Evolutionary conservation across 495 filamentous ascomycete species (phyloP), one percentile per base, ranked within the genome.

Genomic region (Penicillium angulare): DNA sequence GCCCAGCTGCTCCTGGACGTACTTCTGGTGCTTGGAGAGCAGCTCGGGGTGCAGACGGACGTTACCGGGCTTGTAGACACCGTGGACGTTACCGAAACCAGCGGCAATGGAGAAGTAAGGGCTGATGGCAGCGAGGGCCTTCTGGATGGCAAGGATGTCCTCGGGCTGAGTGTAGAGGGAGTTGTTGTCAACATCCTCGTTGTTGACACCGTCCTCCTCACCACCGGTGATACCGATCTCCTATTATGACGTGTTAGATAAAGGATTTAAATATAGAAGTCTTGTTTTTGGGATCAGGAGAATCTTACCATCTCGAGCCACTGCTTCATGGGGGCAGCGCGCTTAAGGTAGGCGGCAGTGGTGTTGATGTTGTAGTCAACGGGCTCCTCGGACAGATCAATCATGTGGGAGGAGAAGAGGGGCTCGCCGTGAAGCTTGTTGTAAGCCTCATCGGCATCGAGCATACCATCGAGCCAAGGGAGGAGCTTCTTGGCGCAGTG

Each of bases 11-110:
- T 91, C 82, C 71, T 87, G 82, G 63, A 96, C 90, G 70, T 87
- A 89, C 55, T 78, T 79, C 77, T 99, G 93, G 82, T 99, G 95
- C 82, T 95, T 93, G 65, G 79, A 79, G 52, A 99, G 85, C 26
- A 97, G 83, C 75, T 95, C 90, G 42, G 93, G 93, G 74, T 95
- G 90, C 33, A 97, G 86, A 68, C 86, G 86, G 68, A 97, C 93
- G 71, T 98, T 98, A 55, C 95, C 93, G 48, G 95, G 95, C 77
- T 95, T 92, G 82, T 99, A 97, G 53, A 99, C 93, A 71, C 93
- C 93, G 80, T 99, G 95, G 24, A 97, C 92, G 70, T 99, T 99
- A 63, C 92, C 93, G 79, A 97, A 97, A 58, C 89, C 93, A 66
- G 93, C 93, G 61, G 95, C 95, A 66, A 97, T 97, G 63, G 87